A percentile compares a stretch with the other conserved stretches of the same genome.
phyloP scores from a whole-genome alignment of 83 land plant species.

The Thuja plicata region DNA sequence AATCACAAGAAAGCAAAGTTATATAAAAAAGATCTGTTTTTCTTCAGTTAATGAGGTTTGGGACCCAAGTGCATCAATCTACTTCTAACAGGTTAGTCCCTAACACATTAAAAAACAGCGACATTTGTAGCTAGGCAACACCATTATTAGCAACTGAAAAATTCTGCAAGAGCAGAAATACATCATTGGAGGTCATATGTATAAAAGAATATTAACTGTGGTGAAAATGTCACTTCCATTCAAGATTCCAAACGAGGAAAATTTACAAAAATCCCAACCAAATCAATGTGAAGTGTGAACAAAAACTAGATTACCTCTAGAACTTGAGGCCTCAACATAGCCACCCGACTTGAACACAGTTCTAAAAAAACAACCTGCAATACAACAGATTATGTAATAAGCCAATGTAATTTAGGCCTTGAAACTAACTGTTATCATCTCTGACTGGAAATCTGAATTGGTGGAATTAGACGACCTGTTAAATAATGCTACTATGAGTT shows the following conservation, averaged over 20 bases:
- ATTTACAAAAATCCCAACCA: not conserved
- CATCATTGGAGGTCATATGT: not conserved
- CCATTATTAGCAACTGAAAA: not conserved
- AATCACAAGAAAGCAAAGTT: not conserved
- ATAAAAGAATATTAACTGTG: not conserved
- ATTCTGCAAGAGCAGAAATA: not conserved
- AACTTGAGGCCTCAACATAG: conserved; percentile 56
- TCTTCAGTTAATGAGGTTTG: not conserved
- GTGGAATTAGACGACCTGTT: conserved; percentile 30
- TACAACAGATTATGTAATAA: not conserved
- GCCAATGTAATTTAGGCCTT: not conserved
- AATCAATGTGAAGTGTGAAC: not conserved
- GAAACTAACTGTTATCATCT: not conserved
- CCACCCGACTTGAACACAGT: conserved; percentile 70
- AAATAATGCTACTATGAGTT: conserved; percentile 6
- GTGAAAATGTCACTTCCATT: not conserved
- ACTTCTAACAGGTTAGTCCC: not conserved
- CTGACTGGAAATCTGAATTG: not conserved
- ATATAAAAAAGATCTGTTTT: no score
- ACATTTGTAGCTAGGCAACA: conserved; percentile 1
- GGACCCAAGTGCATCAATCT: not conserved
- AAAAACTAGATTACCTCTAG: conserved; percentile 39
- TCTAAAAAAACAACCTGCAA: conserved; percentile 87
- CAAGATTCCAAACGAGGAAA: not conserved
- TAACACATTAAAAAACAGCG: not conserved